phyloP scores from a whole-genome alignment of 1,139 yeast species.

The Pichia sp. region DNA sequence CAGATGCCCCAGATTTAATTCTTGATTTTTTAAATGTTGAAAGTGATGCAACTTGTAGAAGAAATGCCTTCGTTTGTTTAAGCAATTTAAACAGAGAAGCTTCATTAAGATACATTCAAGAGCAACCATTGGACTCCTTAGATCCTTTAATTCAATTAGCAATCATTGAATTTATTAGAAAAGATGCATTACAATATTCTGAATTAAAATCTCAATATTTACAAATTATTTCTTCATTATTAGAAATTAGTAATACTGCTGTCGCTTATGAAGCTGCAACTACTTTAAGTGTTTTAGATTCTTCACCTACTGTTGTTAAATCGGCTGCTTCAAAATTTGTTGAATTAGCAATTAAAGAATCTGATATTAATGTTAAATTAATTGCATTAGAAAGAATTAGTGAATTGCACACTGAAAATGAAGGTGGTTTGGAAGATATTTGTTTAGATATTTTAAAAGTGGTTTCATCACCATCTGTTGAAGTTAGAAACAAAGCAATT shows the following conservation, averaged over 20 bases:
- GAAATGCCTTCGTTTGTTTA: conserved; percentile 91
- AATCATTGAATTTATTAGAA: conserved; percentile 85
- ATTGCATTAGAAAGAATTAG: conserved; percentile 84
- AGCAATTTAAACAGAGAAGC: conserved; percentile 78
- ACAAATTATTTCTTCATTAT: conserved; percentile 62
- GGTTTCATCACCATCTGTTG: conserved; percentile 80
- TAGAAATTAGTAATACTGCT: conserved; percentile 66
- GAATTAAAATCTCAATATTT: conserved; percentile 67
- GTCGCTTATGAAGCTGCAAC: conserved; percentile 91
- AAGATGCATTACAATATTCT: conserved; percentile 62
- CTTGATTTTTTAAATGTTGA: conserved; percentile 71
- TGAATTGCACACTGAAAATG: conserved; percentile 66
- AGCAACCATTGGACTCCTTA: conserved; percentile 59
- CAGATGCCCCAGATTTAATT: conserved; percentile 89
- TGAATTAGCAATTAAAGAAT: conserved; percentile 83
- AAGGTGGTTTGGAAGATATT: conserved; percentile 81
- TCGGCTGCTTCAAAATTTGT: conserved; percentile 81
- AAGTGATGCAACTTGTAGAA: conserved; percentile 87
- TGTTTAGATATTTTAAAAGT: conserved; percentile 84
- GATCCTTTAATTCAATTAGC: conserved; percentile 87
- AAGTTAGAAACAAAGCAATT: conserved; percentile 83
- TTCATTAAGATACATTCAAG: conserved; percentile 77
- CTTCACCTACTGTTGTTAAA: conserved; percentile 59
- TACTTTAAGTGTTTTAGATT: conserved; percentile 69
- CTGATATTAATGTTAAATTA: conserved; percentile 89